Base-by-base conservation (phyloP, 176 grass and related monocot species). In the Zea luxurians region DNA sequence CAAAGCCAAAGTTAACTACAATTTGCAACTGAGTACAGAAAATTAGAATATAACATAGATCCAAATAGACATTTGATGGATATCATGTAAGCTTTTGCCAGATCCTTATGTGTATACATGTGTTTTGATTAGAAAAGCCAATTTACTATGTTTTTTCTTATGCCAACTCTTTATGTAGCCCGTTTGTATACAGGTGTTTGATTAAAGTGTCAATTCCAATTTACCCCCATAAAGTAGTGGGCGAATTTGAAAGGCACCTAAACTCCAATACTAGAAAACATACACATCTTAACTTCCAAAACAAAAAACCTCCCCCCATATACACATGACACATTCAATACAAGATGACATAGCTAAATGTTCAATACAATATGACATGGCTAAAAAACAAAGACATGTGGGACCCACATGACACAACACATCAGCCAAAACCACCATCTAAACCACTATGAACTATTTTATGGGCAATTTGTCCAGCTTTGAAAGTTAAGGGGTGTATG, bases 71-170 rank as follows among this genome's bases (percentile, higher is more conserved):
- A 17, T 18, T 35, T 49, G 4, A 57, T 76, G 27, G 21, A 40
- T 68, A 73, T 59, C 45, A 80, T 68, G 45, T 63, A 12, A 48
- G 13, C 12, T 47, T 48, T 77, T 64, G 2, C 60, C 8, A 77
- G 44, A 77, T 77, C 59, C 60, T 63, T 37, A 5, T 9, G 42
- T 62, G 57, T 46, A 45, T 61, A 37, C 13, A 13, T 35, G 57
- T 62, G 57, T 17, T 62, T 43, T 43, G 15, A 63, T 62, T 48
- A 47, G 43, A 63, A 63, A 36, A 44, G 16, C 2, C 8, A 46
- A 37, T 37, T 37, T 48, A 10, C 59, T 57, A 6, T 5, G 4
- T 44, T 46, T 76, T 6, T 45, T 61, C 6, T 62, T 76, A 10
- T 48, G 18, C 21, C 62, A 16, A 7, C 12, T 37, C 43, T 21